phyloP scores from a whole-genome alignment of 441 rosid genomes.

The Gossypium laxum region DNA sequence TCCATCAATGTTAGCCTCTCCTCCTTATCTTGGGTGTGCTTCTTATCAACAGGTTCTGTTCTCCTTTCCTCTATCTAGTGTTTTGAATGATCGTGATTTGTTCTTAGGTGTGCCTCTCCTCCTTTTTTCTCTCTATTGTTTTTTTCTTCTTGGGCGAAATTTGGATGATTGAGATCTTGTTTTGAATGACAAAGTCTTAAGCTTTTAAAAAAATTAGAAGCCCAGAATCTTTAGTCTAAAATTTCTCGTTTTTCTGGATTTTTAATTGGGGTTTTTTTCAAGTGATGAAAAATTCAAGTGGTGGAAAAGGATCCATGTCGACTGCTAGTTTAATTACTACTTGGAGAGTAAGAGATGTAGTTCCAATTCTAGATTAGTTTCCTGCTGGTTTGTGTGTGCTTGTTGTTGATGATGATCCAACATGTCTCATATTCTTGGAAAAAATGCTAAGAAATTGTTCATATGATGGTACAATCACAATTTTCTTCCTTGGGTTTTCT shows the following conservation, averaged over 20 bases:
- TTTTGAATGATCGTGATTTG: too few species aligned
- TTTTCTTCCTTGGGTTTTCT: constrained; percentile 6
- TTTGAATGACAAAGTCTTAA: too few species aligned
- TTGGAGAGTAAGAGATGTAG: constrained; percentile 36
- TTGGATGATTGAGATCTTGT: too few species aligned
- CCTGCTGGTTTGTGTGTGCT: constrained; percentile 72
- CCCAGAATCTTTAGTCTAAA: constrained; percentile 2
- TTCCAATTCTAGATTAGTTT: constrained; percentile 54
- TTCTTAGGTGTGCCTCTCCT: too few species aligned
- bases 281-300: constrained; percentile 40
- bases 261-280: constrained; percentile 12
- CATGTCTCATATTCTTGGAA: constrained; percentile 83
- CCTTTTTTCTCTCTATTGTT: too few species aligned
- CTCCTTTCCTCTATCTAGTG: too few species aligned
- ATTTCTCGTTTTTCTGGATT: constrained; percentile 13
- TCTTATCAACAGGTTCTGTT: too few species aligned
- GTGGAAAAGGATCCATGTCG: constrained; percentile 53
- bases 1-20: too few species aligned
- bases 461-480: constrained; percentile 44
- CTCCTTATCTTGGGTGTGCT: too few species aligned
- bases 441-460: constrained; percentile 70
- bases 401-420: constrained; percentile 85
- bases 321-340: constrained; percentile 31
- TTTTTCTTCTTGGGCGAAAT: too few species aligned
- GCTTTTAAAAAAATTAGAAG: constrained; percentile 3